phyloP scores from a whole-genome alignment of 1,284 basidiomycete species.

The Ustilago lituana region DNA sequence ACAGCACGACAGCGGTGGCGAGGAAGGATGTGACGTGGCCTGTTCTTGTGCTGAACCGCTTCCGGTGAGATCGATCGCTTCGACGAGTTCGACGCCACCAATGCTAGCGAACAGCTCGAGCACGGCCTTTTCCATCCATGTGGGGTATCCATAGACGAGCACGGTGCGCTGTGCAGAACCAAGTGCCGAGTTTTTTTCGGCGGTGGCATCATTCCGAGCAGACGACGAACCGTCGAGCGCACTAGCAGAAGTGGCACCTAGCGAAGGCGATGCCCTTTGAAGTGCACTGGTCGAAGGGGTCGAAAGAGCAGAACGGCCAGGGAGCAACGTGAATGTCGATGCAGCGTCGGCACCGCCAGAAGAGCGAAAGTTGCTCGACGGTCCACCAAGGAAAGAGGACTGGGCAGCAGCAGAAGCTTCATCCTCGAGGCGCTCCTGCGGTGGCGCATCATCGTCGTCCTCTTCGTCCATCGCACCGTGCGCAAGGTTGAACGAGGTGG shows the following conservation, averaged over 20 bases:
- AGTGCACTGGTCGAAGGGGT: constrained; percentile 10
- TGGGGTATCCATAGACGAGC: constrained; percentile 53
- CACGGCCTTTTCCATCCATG: constrained; percentile 47
- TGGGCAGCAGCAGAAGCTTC: constrained; percentile 23
- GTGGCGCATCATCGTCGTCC: constrained; percentile 47
- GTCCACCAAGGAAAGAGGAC: constrained; percentile 19
- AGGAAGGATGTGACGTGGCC: constrained; percentile 19
- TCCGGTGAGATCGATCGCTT: constrained; percentile 49
- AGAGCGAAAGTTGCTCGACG: constrained; percentile 11
- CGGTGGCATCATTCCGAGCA: not conserved
- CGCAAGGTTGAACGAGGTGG: constrained; percentile 20
- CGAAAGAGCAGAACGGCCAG: constrained; percentile 16
- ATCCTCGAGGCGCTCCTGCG: constrained; percentile 47
- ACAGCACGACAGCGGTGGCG: constrained; percentile 33
- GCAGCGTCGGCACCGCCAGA: constrained; percentile 7
- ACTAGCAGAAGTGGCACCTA: constrained; percentile 1
- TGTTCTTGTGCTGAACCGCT: constrained; percentile 44
- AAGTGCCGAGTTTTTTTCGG: constrained; percentile 21
- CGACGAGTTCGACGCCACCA: constrained; percentile 43
- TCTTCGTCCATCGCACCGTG: constrained; percentile 40
- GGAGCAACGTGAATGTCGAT: constrained; percentile 10
- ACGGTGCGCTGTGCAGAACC: constrained; percentile 49
- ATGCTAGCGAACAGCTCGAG: constrained; percentile 52
- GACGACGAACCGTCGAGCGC: constrained; percentile 4
- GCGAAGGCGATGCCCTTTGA: constrained; percentile 19